Percentiles rank a stretch among this genome's conserved stretches.
These are phyloP conservation scores for Coemansia sp. DNA, from an alignment of 371 early-diverging fungal genomes.

Conservation along the genomic window DNA sequence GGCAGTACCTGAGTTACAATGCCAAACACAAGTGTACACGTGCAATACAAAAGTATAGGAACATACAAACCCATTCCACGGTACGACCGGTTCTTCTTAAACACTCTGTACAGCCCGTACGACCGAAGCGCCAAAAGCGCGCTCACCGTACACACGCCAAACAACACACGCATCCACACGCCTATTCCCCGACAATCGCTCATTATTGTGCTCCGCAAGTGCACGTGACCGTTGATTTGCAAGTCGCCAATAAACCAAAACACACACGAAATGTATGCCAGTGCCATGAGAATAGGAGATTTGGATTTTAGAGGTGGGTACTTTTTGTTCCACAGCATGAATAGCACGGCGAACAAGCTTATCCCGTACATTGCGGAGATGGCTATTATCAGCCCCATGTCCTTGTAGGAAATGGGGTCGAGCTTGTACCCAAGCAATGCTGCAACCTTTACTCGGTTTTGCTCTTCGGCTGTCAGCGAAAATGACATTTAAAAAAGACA, in stretches of 20 bases:
- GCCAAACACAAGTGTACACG: constrained; percentile 22
- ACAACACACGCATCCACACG: constrained; percentile 40
- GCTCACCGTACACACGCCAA: constrained; percentile 41
- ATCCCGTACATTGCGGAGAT: constrained; percentile 16
- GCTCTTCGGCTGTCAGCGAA: constrained; percentile 12
- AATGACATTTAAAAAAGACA: constrained; percentile 7
- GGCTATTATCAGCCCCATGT: constrained; percentile 9
- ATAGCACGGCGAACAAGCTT: constrained; percentile 26
- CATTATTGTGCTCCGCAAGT: constrained; percentile 15
- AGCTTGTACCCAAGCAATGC: background rate
- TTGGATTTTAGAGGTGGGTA: constrained; percentile 48
- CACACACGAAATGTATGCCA: constrained; percentile 2
- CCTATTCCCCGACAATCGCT: constrained; percentile 37
- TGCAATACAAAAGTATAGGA: constrained; percentile 30
- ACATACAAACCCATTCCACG: constrained; percentile 33
- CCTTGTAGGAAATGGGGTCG: constrained; percentile 18
- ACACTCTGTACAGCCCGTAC: constrained; percentile 39
- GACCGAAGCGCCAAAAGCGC: constrained; percentile 35
- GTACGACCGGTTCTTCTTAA: constrained; percentile 26
- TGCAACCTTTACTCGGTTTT: constrained; percentile 12
- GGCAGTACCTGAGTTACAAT: constrained; percentile 28
- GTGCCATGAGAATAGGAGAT: constrained; percentile 30
- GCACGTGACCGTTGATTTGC: constrained; percentile 40
- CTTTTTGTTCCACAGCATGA: constrained; percentile 31
- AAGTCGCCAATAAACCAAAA: constrained; percentile 45